Conservation (phyloP, 306 rosid genomes). For the Dryas drummondii region DNA sequence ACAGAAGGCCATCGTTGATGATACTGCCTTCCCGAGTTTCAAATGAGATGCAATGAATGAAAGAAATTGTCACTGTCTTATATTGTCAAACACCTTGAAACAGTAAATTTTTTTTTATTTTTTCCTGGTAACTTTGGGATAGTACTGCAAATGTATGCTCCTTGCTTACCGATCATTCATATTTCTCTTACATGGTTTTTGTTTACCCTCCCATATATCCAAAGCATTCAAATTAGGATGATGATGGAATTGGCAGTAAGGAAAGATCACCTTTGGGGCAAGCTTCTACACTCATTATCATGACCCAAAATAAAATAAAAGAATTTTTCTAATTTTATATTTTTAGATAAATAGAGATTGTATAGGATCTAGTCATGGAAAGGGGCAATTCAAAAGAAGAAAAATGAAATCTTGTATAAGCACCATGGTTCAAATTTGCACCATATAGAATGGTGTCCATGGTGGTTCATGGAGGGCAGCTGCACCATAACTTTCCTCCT, state of each 20-base stretch:
- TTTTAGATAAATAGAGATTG: no score
- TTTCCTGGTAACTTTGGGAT: constrained; percentile 12
- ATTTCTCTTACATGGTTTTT: neutral
- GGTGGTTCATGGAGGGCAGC: constrained; percentile 6
- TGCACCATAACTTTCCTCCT: neutral
- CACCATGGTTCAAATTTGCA: neutral
- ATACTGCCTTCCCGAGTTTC: constrained; percentile 60
- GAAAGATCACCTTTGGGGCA: neutral
- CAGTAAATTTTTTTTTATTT: neutral
- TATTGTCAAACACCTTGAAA: constrained; percentile 12
- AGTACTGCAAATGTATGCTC: constrained; percentile 34
- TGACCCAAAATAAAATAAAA: no score
- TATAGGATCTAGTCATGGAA: no score
- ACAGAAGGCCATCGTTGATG: constrained; percentile 62
- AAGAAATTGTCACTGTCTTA: constrained; percentile 11
- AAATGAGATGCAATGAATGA: constrained; percentile 44
- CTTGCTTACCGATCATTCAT: constrained; percentile 35
- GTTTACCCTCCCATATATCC: neutral
- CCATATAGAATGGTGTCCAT: neutral
- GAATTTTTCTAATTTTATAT: no score
- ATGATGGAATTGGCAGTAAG: neutral
- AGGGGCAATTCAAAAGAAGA: no score
- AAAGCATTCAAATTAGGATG: neutral
- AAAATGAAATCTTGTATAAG: neutral
- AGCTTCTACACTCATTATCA: no score